phyloP scores from a whole-genome alignment of 1,284 basidiomycete genomes.

The Rhizopogon hawkerae region DNA sequence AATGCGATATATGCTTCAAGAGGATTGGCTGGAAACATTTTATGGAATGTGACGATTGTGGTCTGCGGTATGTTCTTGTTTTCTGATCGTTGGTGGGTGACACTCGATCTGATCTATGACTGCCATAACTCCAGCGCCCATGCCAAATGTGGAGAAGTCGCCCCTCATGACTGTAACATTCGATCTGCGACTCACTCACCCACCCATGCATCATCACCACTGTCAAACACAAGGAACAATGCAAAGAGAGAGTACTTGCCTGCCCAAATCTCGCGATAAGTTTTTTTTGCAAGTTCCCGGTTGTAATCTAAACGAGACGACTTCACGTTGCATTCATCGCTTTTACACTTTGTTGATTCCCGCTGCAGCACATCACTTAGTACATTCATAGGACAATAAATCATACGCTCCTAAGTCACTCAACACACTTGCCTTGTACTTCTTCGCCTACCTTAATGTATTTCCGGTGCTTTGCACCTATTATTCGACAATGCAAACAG shows the following conservation, averaged over 20 bases:
- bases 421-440: neutral
- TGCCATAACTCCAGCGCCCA: conserved; percentile 47
- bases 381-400: neutral
- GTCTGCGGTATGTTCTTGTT: conserved; percentile 43
- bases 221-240: conserved; percentile 22
- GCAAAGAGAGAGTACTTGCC: conserved; percentile 23
- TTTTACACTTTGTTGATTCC: neutral
- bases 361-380: neutral
- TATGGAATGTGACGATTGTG: conserved; percentile 85
- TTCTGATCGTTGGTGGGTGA: conserved; percentile 15
- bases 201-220: conserved; percentile 21
- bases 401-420: neutral
- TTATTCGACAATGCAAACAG: neutral
- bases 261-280: conserved; percentile 22
- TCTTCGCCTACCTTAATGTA: neutral
- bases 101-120: conserved; percentile 13
- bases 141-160: conserved; percentile 74
- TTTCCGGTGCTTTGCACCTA: neutral
- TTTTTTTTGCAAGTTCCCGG: conserved; percentile 8
- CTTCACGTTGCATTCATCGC: neutral
- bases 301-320: neutral
- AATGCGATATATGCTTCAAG: conserved; percentile 78
- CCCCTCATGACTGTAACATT: conserved; percentile 65
- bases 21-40: conserved; percentile 78
- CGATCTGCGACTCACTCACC: conserved; percentile 29